A percentile compares a stretch with the other conserved stretches of the same genome.
Conservation (phyloP, 179 eudicot genomes). For the Actinidia polygama region DNA sequence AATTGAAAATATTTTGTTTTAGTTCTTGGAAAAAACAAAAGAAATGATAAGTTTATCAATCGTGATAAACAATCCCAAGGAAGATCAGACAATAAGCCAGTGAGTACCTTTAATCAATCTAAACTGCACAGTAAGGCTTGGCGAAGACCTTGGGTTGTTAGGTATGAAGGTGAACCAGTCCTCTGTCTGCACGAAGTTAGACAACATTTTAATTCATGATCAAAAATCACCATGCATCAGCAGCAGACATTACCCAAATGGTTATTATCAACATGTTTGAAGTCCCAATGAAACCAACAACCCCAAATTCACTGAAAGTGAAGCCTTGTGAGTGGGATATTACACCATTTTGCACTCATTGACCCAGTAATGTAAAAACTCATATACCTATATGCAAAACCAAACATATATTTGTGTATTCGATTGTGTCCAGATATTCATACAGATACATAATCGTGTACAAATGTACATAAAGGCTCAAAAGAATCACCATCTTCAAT, state of each 20-base stretch:
- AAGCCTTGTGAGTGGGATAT: not conserved
- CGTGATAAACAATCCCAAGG: not conserved
- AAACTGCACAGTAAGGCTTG: slow-evolving; percentile 52
- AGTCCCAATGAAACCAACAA: not conserved
- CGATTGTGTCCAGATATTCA: too few species aligned
- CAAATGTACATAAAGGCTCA: too few species aligned
- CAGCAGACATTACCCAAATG: not conserved
- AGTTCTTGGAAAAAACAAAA: not conserved
- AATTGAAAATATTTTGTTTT: not conserved
- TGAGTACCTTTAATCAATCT: slow-evolving; percentile 62
- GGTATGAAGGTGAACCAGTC: slow-evolving; percentile 68
- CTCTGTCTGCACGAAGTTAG: slow-evolving; percentile 47
- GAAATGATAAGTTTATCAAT: not conserved
- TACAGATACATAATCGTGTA: too few species aligned
- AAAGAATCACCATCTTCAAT: too few species aligned
- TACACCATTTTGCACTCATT: not conserved
- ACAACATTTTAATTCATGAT: not conserved
- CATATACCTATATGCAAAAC: too few species aligned
- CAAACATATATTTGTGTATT: too few species aligned
- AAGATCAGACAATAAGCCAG: not conserved
- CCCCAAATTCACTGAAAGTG: not conserved
- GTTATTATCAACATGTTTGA: not conserved
- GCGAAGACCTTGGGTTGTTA: slow-evolving; percentile 52
- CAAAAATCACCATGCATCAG: not conserved
- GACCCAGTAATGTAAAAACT: too few species aligned